Evolutionary conservation across 192 early-diverging fungal species (phyloP).

Genomic region (Funneliformis geosporum): DNA sequence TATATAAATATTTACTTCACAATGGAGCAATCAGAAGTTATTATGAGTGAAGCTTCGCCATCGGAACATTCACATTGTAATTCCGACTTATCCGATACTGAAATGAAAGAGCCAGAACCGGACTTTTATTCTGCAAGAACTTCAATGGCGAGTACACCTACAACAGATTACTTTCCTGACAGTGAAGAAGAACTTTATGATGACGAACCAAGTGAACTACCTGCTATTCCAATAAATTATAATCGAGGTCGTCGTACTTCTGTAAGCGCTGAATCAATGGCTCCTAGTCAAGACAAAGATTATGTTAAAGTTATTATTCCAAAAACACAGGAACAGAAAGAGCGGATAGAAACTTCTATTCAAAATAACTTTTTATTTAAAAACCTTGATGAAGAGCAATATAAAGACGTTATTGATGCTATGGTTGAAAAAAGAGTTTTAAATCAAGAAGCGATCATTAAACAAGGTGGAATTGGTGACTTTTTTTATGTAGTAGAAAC

Average conservation of each 20-base stretch:
- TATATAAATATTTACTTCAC: neutral
- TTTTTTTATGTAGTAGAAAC: conserved; percentile 98
- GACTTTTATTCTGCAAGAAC: conserved; percentile 41
- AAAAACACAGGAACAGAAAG: conserved; percentile 83
- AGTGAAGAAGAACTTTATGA: conserved; percentile 59
- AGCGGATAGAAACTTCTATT: conserved; percentile 81
- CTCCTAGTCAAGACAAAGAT: conserved; percentile 77
- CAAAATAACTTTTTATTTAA: conserved; percentile 92
- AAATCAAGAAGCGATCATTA: conserved; percentile 76
- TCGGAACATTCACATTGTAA: neutral
- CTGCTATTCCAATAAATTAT: conserved; percentile 61
- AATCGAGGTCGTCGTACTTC: conserved; percentile 91
- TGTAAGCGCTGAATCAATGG: conserved; percentile 96
- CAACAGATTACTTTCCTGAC: conserved; percentile 54
- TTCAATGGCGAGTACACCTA: conserved; percentile 39
- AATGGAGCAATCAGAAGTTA: neutral
- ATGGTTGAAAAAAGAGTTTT: conserved; percentile 88
- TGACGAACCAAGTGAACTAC: conserved; percentile 65
- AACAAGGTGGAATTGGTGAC: conserved; percentile 94
- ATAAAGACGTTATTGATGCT: conserved; percentile 91
- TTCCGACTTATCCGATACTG: conserved; percentile 14
- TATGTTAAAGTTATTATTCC: conserved; percentile 86
- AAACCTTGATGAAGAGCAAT: conserved; percentile 93
- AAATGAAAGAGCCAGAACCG: conserved; percentile 41
- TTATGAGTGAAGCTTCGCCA: neutral